phyloP scores from a whole-genome alignment of 2,329 filamentous ascomycete species.

The Sporothrix inflata region DNA sequence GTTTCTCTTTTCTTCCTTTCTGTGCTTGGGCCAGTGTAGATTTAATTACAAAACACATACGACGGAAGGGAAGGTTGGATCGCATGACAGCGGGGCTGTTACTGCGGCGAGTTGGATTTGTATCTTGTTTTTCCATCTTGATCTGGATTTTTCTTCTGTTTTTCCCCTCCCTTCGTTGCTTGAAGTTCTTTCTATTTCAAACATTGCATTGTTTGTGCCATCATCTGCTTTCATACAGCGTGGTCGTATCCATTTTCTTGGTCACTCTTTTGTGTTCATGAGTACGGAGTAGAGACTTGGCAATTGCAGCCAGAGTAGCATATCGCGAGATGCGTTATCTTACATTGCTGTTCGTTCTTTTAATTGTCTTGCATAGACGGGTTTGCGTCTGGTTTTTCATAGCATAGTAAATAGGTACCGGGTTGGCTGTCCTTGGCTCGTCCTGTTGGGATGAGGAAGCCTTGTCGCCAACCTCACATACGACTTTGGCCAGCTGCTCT shows the following conservation, averaged over 20 bases:
- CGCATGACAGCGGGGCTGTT: constrained; percentile 8
- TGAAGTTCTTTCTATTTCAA: not conserved
- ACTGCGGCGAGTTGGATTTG: not conserved
- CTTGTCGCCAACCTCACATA: too few species aligned
- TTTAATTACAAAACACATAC: not conserved
- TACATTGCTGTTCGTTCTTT: not conserved
- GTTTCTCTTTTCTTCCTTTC: not conserved
- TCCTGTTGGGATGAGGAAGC: too few species aligned
- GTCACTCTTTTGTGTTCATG: not conserved
- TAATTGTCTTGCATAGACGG: too few species aligned
- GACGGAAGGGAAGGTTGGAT: not conserved
- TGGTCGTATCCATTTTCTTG: not conserved
- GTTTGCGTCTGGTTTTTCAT: too few species aligned
- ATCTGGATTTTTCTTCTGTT: not conserved
- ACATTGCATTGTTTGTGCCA: not conserved
- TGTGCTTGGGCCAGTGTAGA: not conserved
- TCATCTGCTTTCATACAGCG: too few species aligned
- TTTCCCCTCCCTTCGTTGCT: not conserved
- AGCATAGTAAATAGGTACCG: too few species aligned
- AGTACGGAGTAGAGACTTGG: too few species aligned
- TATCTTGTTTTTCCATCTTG: not conserved
- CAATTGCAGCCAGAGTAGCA: not conserved
- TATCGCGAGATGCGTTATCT: not conserved
- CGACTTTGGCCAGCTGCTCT: too few species aligned
- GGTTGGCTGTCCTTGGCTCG: too few species aligned